Evolutionary conservation across 352 stramenopile species (phyloP), one percentile per base, ranked within the genome.

Genomic region (Ochromonadaceae sp.): DNA sequence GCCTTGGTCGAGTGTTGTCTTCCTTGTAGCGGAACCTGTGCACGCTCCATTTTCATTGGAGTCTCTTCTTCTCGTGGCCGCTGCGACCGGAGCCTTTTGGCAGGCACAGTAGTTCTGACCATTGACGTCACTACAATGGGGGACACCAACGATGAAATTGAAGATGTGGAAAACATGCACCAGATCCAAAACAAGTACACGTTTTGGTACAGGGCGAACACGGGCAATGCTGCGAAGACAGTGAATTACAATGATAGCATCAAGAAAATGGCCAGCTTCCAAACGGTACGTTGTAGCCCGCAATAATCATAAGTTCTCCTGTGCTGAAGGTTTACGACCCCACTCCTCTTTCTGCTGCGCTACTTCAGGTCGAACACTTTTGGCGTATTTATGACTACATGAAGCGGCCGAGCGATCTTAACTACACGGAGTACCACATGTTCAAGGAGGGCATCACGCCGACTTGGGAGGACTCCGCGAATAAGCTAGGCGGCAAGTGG

Each of bases 211-310:
- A 34, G 31, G 43, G 9, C 15, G n/a, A 32, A 68, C 61, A 46
- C 40, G 25, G 1, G 14, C 30, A 26, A 42, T n/a, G 44, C 57
- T 66, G 41, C 22, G n/a, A 35, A 74, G 82, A 92, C 61, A n/a
- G n/a, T n/a, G n/a, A 91, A 85, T 68, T 93, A 95, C 60, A 84
- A 93, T 67, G 92, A 91, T 65, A 90, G 84, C 61, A 93, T 94
- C 68, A 95, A 95, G 73, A 81, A 85, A 40, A 73, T 94, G 17
- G 82, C 81, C 39, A 81, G 86, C 44, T 95, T 94, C 69, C 89
- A 92, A 72, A 92, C 86, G 73, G 81, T 63, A 50, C 9, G 28
- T 10, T n/a, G 40, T 44, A 15, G 40, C 15, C n/a, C 40, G 15
- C 40, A 20, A 15, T 44, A n/a, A 20, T 15, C 40, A 20, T 20